Evolutionary conservation across 805 yeast genomes (phyloP).

Genomic region (Candida michaelii): DNA sequence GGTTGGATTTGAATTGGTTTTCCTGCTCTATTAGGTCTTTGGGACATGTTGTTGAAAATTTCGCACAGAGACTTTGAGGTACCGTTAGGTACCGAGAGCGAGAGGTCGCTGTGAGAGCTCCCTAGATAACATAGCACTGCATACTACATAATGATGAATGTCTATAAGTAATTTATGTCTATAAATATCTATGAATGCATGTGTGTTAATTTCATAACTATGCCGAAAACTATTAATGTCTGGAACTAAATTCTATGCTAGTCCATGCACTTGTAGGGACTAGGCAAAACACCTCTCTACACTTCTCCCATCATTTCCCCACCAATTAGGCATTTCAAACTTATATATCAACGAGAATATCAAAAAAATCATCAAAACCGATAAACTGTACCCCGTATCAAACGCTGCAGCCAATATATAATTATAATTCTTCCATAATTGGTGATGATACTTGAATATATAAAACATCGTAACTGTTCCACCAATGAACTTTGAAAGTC

Average conservation of each 20-base stretch:
- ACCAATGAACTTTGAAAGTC: slow-evolving; percentile 46
- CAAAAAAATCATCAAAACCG: slow-evolving; percentile 40
- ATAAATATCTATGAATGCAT: too few species aligned
- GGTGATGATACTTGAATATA: slow-evolving; percentile 37
- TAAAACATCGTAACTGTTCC: slow-evolving; percentile 51
- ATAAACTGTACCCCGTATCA: slow-evolving; percentile 50
- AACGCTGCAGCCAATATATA: slow-evolving; percentile 52
- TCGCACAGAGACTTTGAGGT: too few species aligned
- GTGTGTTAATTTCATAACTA: too few species aligned
- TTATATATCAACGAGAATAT: slow-evolving; percentile 25
- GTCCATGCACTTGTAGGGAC: background rate
- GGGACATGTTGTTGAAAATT: slow-evolving; percentile 8
- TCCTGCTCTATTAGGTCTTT: slow-evolving; percentile 3
- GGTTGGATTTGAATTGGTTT: slow-evolving; percentile 38
- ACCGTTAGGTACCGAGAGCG: too few species aligned
- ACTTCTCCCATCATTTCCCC: slow-evolving; percentile 46
- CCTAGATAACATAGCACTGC: too few species aligned
- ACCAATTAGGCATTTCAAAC: slow-evolving; percentile 43
- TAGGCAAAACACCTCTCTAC: slow-evolving; percentile 49
- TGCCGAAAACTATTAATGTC: too few species aligned
- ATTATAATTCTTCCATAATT: slow-evolving; percentile 43
- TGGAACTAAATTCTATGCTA: background rate
- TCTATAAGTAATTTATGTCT: too few species aligned
- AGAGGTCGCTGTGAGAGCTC: too few species aligned
- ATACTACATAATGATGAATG: too few species aligned